Percentiles rank a stretch among this genome's conserved stretches.
These are phyloP conservation scores for Leishmania guyanensis DNA, from an alignment of 208 protist genomes.

Conservation along the genomic window DNA sequence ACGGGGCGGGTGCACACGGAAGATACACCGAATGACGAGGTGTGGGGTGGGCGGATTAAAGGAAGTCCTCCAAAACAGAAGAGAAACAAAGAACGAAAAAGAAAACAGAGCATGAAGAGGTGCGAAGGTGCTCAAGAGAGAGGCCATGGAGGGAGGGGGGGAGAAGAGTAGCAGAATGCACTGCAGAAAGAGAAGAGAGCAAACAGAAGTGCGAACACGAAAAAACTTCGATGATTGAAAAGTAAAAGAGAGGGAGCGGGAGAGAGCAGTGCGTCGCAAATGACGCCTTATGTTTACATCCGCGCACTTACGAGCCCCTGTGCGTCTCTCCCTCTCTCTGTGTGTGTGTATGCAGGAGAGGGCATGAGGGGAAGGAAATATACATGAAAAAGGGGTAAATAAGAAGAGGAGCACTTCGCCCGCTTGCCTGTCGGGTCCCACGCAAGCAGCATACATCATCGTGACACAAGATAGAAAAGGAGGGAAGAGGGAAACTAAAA, in stretches of 20 bases:
- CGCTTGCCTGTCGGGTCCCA: not conserved
- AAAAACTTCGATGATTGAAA: not conserved
- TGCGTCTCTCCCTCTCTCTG: not conserved
- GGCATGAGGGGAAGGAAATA: not conserved
- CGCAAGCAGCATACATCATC: not conserved
- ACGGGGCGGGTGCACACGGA: not conserved
- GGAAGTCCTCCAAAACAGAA: not conserved
- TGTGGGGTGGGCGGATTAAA: not conserved
- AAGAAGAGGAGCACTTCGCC: not conserved
- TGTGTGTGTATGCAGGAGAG: not conserved
- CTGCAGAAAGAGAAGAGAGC: not conserved
- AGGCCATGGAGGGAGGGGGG: not conserved
- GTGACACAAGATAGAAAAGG: constrained; percentile 7
- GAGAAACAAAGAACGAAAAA: not conserved
- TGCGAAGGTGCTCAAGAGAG: not conserved
- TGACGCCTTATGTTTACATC: not conserved
- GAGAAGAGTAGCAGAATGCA: not conserved
- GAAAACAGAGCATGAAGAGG: not conserved
- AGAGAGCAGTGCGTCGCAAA: not conserved
- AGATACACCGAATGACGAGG: not conserved
- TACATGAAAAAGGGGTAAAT: no score
- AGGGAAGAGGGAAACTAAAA: constrained; percentile 2
- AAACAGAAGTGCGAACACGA: not conserved
- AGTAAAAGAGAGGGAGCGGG: not conserved
- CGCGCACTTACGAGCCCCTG: not conserved